Percentiles rank a stretch among this genome's conserved stretches.
Evolutionary conservation across 345 rosid genomes (phyloP).

Genomic region (Chamaenerion angustifolium): DNA sequence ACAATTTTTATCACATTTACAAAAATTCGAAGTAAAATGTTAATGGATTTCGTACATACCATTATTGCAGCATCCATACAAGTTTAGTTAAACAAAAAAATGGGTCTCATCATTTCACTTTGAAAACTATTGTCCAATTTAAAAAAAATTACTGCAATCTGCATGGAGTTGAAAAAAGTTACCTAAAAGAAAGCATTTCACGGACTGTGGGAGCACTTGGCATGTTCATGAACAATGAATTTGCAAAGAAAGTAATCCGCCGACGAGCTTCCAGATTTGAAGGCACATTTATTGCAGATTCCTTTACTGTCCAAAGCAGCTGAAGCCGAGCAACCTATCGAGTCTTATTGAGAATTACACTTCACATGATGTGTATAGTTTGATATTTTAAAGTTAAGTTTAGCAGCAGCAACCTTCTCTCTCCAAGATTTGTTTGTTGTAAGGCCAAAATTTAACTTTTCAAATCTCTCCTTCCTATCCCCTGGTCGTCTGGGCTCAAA

Average conservation of each 20-base stretch:
- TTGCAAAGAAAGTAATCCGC: conserved; percentile 94
- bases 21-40: too few relatives aligned
- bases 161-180: not conserved
- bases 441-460: conserved; percentile 31
- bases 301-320: conserved; percentile 83
- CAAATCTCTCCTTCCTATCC: conserved; percentile 50
- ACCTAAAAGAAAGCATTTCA: conserved; percentile 92
- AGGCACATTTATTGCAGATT: conserved; percentile 92
- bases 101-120: too few relatives aligned
- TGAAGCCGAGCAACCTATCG: conserved; percentile 57
- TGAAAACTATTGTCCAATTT: too few relatives aligned
- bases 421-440: conserved; percentile 22
- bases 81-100: too few relatives aligned
- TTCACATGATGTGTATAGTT: conserved; percentile 1
- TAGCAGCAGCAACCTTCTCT: conserved; percentile 48
- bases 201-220: conserved; percentile 80
- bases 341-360: not conserved
- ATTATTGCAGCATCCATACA: too few relatives aligned
- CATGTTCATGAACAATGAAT: conserved; percentile 89
- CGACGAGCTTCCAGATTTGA: conserved; percentile 95
- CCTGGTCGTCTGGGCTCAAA: conserved; percentile 10
- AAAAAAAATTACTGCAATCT: too few relatives aligned
- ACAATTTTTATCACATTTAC: too few relatives aligned
- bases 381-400: too few relatives aligned
- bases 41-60: too few relatives aligned